Conservation (phyloP, 225 moss, liverwort and hornwort species). For the Polytrichum formosum region DNA sequence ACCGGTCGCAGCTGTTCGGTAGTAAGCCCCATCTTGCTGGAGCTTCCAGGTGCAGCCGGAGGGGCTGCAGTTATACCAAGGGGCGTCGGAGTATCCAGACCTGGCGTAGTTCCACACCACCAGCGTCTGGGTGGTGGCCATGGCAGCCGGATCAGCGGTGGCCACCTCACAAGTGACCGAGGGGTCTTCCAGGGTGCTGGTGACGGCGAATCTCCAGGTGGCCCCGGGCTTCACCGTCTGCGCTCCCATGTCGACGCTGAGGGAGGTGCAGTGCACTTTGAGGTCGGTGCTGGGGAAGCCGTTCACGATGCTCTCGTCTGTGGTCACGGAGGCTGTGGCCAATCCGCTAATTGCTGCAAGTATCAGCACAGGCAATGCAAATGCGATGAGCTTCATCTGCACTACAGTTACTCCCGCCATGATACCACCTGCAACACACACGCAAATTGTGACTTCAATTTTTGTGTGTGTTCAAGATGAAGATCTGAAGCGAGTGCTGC, state of each 20-base stretch:
- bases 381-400: too few species aligned
- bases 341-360: too few species aligned
- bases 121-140: neutral
- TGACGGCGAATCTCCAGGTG: constrained; percentile 5
- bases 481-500: too few species aligned
- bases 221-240: constrained; percentile 2
- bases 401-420: too few species aligned
- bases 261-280: constrained; percentile 8
- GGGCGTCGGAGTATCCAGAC: constrained; percentile 29
- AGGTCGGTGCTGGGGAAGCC: constrained; percentile 10
- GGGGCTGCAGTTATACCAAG: constrained; percentile 23
- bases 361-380: too few species aligned
- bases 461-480: too few species aligned
- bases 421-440: too few species aligned
- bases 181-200: constrained; percentile 16
- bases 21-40: constrained; percentile 32
- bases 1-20: neutral
- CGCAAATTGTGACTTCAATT: too few species aligned
- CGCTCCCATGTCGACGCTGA: neutral
- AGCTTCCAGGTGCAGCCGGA: constrained; percentile 32
- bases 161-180: constrained; percentile 26
- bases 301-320: constrained; percentile 19
- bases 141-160: neutral
- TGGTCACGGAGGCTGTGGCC: constrained; percentile 1
- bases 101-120: constrained; percentile 33